A percentile compares a stretch with the other conserved stretches of the same genome.
Evolutionary conservation across 305 asterid species (phyloP).

Genomic region (Fraxinus xanthoxyloides): DNA sequence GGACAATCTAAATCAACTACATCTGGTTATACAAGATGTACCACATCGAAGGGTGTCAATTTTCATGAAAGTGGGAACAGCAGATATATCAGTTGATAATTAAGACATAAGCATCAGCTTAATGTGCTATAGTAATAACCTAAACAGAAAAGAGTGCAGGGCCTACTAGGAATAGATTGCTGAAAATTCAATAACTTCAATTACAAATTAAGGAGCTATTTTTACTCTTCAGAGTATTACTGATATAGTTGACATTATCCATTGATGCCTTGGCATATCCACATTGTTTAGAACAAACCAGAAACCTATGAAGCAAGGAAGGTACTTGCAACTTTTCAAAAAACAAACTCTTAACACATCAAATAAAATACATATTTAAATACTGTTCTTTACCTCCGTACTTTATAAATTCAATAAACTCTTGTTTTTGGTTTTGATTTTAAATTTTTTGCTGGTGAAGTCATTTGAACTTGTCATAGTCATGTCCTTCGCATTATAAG

Average conservation of each 20-base stretch:
- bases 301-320: not conserved
- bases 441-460: not conserved
- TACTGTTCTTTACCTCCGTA: not conserved
- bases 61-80: conserved; percentile 5
- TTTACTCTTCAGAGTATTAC: not conserved
- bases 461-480: not conserved
- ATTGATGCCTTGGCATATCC: not conserved
- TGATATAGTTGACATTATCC: not conserved
- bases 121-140: conserved; percentile 15
- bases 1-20: conserved; percentile 1
- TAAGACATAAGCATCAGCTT: conserved; percentile 15
- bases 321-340: not conserved
- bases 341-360: not conserved
- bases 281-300: not conserved
- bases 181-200: not conserved
- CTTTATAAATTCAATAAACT: not conserved
- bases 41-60: conserved; percentile 1
- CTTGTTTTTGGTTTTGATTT: not conserved
- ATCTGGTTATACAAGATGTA: not conserved
- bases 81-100: not conserved
- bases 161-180: conserved; percentile 10
- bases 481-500: not conserved
- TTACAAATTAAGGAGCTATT: not conserved
- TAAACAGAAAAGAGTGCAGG: not conserved
- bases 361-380: not conserved